A percentile compares a stretch with the other conserved stretches of the same genome.
phyloP scores from a whole-genome alignment of 2,329 filamentous ascomycete species.

The Arachnomyces sp. region DNA sequence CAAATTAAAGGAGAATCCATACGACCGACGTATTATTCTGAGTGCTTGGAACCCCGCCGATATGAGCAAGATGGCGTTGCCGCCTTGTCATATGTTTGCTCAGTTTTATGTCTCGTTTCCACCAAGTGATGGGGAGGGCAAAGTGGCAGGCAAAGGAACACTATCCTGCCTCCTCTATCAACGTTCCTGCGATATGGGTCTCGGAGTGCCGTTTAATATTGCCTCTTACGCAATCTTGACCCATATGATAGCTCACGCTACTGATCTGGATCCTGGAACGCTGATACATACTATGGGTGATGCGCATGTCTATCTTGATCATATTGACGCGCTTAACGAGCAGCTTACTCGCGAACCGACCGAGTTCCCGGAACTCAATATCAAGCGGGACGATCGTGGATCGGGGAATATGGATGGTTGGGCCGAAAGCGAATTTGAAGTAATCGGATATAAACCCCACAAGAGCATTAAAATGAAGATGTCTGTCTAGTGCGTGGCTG shows the following conservation, averaged over 20 bases:
- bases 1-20: slow-evolving; percentile 75
- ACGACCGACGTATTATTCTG: slow-evolving; percentile 83
- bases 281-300: slow-evolving; percentile 96
- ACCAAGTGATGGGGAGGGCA: slow-evolving; percentile 20
- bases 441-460: slow-evolving; percentile 84
- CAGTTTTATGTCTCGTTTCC: slow-evolving; percentile 89
- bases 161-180: slow-evolving; percentile 90
- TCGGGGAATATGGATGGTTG: slow-evolving; percentile 90
- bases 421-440: slow-evolving; percentile 77
- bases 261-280: slow-evolving; percentile 74
- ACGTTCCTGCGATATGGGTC: slow-evolving; percentile 90
- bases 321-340: slow-evolving; percentile 74
- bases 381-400: slow-evolving; percentile 59
- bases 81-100: slow-evolving; percentile 95
- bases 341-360: slow-evolving; percentile 76
- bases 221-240: slow-evolving; percentile 88
- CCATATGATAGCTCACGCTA: slow-evolving; percentile 88
- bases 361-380: slow-evolving; percentile 71
- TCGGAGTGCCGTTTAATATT: slow-evolving; percentile 97
- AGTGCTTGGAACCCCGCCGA: slow-evolving; percentile 91
- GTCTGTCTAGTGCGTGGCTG: slow-evolving; percentile 60
- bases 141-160: slow-evolving; percentile 49
- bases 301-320: slow-evolving; percentile 92
- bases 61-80: slow-evolving; percentile 78
- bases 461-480: slow-evolving; percentile 97